These are phyloP conservation scores for Debaryomyces subglobosus DNA, from an alignment of 1,139 yeast species.

Conservation along the genomic window DNA sequence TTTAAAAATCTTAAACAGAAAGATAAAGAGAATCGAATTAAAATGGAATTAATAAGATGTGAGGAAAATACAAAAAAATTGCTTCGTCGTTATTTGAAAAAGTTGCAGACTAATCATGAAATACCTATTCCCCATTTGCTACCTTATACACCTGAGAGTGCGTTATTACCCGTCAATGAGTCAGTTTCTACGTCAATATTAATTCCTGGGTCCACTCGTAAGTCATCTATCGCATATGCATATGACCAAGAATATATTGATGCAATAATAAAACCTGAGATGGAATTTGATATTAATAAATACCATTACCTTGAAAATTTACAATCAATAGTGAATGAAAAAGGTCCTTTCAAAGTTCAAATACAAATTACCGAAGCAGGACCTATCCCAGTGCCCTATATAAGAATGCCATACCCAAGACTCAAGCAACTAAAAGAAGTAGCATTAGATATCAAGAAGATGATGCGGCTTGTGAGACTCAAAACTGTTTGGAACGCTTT, in stretches of 20 bases:
- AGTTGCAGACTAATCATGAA: constrained; percentile 27
- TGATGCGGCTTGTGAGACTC: constrained; percentile 28
- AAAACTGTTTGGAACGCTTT: constrained; percentile 32
- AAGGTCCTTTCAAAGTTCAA: constrained; percentile 43
- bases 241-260: constrained; percentile 41
- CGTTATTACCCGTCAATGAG: constrained; percentile 10
- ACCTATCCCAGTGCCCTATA: constrained; percentile 30
- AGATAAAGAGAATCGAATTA: constrained; percentile 10
- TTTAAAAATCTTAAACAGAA: neutral
- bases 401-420: constrained; percentile 31
- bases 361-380: constrained; percentile 38
- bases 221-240: constrained; percentile 24
- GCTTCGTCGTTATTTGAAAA: constrained; percentile 33
- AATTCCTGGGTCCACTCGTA: constrained; percentile 27
- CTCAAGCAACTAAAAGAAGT: constrained; percentile 25
- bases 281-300: constrained; percentile 41
- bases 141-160: constrained; percentile 29
- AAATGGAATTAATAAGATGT: constrained; percentile 10
- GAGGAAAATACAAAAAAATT: constrained; percentile 18
- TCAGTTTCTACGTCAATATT: constrained; percentile 11
- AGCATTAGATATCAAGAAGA: constrained; percentile 37
- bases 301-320: constrained; percentile 26
- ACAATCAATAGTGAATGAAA: constrained; percentile 26
- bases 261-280: constrained; percentile 37
- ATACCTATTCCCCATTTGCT: constrained; percentile 40